Percentiles rank a stretch among this genome's conserved stretches.
phyloP scores from a whole-genome alignment of 208 protist species.

The Trypanosoma platydactyli region DNA sequence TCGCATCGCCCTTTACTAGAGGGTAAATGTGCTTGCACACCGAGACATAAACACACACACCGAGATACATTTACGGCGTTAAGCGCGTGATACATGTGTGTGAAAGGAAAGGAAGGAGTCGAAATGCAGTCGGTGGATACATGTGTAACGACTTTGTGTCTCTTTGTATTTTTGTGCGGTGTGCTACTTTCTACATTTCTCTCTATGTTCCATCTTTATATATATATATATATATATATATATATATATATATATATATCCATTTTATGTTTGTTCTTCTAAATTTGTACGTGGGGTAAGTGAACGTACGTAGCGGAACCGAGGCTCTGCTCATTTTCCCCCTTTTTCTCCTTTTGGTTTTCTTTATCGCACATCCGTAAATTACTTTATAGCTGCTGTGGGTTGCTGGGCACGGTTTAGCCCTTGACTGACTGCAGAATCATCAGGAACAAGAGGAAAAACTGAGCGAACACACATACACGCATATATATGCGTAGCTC shows the following conservation, averaged over 20 bases:
- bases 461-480: constrained; percentile 11
- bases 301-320: neutral
- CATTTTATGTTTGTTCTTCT: neutral
- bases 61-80: neutral
- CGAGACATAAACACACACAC: neutral
- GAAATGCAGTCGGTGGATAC: too few relatives aligned
- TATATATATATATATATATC: constrained; percentile 1
- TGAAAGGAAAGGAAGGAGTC: too few relatives aligned
- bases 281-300: neutral
- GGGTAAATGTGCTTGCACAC: neutral
- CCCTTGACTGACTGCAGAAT: neutral
- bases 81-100: too few relatives aligned
- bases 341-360: neutral
- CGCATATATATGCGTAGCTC: constrained; percentile 24
- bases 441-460: neutral
- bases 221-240: constrained; percentile 4
- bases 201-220: neutral
- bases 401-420: neutral
- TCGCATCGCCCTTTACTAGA: neutral
- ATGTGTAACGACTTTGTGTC: too few relatives aligned
- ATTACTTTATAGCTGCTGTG: too few relatives aligned
- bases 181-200: too few relatives aligned
- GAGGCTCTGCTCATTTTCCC: neutral
- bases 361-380: neutral
- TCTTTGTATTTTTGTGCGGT: too few relatives aligned